phyloP scores from a whole-genome alignment of 768 basidiomycete genomes.

The Rhodotorula graminis region DNA sequence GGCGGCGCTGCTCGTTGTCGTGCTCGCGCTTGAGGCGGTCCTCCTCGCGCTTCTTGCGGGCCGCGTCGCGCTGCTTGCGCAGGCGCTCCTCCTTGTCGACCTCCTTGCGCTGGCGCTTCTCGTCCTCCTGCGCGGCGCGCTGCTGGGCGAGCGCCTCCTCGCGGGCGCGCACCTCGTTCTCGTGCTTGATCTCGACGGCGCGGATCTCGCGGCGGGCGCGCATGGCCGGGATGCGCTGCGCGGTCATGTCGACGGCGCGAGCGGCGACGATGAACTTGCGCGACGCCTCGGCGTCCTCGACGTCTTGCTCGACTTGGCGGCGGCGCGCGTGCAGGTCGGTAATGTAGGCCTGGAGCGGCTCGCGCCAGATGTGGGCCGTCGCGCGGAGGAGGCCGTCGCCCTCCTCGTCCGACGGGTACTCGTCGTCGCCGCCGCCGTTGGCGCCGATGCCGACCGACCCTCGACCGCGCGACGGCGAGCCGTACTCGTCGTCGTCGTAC shows the following conservation, averaged over 20 bases:
- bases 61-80: slow-evolving; percentile 35
- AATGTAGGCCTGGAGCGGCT: slow-evolving; percentile 33
- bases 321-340: slow-evolving; percentile 12
- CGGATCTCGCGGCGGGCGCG: slow-evolving; percentile 23
- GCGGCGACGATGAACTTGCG: slow-evolving; percentile 34
- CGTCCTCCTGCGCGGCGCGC: slow-evolving; percentile 11
- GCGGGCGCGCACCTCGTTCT: not conserved
- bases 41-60: slow-evolving; percentile 35
- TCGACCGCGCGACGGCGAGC: not conserved
- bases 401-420: slow-evolving; percentile 31
- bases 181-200: slow-evolving; percentile 12
- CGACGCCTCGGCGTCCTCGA: slow-evolving; percentile 25
- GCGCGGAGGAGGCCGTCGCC: slow-evolving; percentile 30
- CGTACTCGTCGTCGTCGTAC: slow-evolving; percentile 26
- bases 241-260: slow-evolving; percentile 17
- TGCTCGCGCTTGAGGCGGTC: slow-evolving; percentile 32
- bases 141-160: slow-evolving; percentile 1
- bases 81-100: slow-evolving; percentile 35
- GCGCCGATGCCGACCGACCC: not conserved
- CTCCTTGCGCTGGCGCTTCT: slow-evolving; percentile 11
- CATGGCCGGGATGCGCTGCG: slow-evolving; percentile 27
- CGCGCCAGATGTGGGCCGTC: slow-evolving; percentile 38
- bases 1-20: slow-evolving; percentile 27
- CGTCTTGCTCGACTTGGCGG: slow-evolving; percentile 25
- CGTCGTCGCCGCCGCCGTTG: not conserved